phyloP scores from a whole-genome alignment of 2,329 filamentous ascomycete genomes.

The Westerdykella aurantiaca region DNA sequence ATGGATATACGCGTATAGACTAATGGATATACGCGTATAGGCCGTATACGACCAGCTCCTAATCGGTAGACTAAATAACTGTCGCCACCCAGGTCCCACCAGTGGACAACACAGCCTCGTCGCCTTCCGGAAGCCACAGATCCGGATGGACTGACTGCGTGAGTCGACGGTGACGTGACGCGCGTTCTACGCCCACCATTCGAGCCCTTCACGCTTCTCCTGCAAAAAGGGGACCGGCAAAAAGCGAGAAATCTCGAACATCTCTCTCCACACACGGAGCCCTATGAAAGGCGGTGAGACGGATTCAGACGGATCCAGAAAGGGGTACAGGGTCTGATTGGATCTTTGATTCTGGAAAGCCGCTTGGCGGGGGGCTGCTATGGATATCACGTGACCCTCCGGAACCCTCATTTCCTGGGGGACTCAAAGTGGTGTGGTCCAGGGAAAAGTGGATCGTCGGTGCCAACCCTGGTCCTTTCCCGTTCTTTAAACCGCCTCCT shows the following conservation, averaged over 20 bases:
- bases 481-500: background rate
- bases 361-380: background rate
- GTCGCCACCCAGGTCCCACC: no score
- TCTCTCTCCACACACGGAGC: background rate
- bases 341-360: background rate
- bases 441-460: background rate
- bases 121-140: no score
- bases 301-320: background rate
- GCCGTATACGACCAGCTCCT: no score
- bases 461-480: background rate
- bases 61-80: no score
- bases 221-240: background rate
- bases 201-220: background rate
- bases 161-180: background rate
- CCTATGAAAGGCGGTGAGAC: background rate
- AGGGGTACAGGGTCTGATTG: background rate
- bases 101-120: no score
- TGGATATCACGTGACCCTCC: background rate
- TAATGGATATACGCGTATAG: no score
- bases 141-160: background rate
- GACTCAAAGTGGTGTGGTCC: slow-evolving; percentile 6
- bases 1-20: no score
- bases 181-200: background rate
- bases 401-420: slow-evolving; percentile 2
- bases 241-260: background rate